Evolutionary conservation across 78 protist genomes (phyloP), one percentile per base, ranked within the genome.

Genomic region (Cavenderia fasciculata): DNA sequence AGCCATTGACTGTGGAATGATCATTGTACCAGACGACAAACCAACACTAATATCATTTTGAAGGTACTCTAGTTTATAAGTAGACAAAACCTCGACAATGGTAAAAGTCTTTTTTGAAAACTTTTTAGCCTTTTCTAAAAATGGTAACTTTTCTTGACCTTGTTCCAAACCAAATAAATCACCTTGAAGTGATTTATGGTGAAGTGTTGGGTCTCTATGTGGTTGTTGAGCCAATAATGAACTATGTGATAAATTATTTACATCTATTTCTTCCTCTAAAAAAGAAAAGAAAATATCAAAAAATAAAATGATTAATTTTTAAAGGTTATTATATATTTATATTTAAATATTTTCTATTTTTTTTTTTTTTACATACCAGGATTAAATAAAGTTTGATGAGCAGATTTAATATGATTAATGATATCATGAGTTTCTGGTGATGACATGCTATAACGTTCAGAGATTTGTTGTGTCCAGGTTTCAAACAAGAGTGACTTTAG

Each of bases 1-100:
- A 18, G 95, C 74, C 93, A 93, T 75, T 0, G 88, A 86, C 72
- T 79, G 85, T 29, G 85, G 85, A 66, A 82, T 82, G 43, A 82
- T 82, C 72, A 82, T 82, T 5, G 76, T 52, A 12, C 89, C 89
- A 36, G 84, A 74, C 1, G 68, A 56, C 5, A 74, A n/a, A 25
- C 84, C 84, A 33, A 74, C 84, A 74, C 84, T 74, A 2, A 74
- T 52, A 41, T 74, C 84, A 38, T 74, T 36, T 41, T 74, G 44
- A 25, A 74, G 46, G 38, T 59, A 74, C 51, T 74, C 84, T 31
- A 14, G 34, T 40, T 74, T 74, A 36, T 74, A 74, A 2, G 54
- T 74, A 2, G 84, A 27, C n/a, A 74, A 57, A 6, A 74, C 5
- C 4, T 52, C 52, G 63, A 52, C 54, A 8, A 74, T 52, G 7